Conservation (phyloP, 2,329 filamentous ascomycete genomes). For the Fusarium tjaetaba region DNA sequence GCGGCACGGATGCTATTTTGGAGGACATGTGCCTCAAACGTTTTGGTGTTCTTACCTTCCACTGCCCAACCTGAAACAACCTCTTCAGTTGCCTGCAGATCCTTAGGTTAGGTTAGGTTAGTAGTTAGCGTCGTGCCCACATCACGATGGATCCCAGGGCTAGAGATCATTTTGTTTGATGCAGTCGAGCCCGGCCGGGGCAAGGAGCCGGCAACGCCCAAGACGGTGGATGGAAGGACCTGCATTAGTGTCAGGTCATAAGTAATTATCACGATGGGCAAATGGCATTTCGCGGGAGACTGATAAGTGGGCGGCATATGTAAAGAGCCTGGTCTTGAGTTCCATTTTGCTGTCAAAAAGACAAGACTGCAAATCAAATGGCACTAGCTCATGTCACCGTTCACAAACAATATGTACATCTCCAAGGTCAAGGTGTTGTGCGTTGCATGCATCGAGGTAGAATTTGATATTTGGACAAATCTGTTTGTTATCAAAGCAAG, state of each 20-base stretch:
- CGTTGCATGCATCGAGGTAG: background rate
- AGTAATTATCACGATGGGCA: constrained; percentile 19
- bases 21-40: constrained; percentile 8
- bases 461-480: background rate
- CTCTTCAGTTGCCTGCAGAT: constrained; percentile 39
- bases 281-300: constrained; percentile 22
- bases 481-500: background rate
- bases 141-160: constrained; percentile 16
- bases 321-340: background rate
- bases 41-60: constrained; percentile 15
- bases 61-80: constrained; percentile 42
- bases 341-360: background rate
- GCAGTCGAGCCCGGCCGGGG: constrained; percentile 34
- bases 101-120: constrained; percentile 6
- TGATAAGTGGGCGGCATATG: background rate
- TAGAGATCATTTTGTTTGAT: constrained; percentile 33
- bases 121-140: constrained; percentile 28
- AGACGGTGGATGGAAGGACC: constrained; percentile 41
- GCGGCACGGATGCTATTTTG: constrained; percentile 21
- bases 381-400: background rate
- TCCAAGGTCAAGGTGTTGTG: background rate
- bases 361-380: background rate
- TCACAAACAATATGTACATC: background rate
- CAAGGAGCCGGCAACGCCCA: constrained; percentile 28
- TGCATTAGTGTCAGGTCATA: constrained; percentile 42